These are phyloP conservation scores for Suhomyces maxii DNA, from an alignment of 1,139 yeast genomes.

Conservation along the genomic window DNA sequence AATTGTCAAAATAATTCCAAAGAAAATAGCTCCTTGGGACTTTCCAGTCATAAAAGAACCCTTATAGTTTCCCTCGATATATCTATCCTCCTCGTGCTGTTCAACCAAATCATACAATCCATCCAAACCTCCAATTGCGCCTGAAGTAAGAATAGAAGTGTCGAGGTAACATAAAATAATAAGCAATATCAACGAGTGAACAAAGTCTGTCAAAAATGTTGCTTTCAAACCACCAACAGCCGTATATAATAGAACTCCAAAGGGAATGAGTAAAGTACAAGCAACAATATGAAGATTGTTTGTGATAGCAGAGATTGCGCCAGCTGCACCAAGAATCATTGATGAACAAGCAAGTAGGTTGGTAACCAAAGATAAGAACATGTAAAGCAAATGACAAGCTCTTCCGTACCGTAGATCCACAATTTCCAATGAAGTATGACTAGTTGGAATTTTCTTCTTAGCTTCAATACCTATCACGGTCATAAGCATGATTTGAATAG, in stretches of 20 bases:
- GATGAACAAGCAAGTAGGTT: conserved; percentile 34
- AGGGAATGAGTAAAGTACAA: conserved; percentile 35
- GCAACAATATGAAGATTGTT: conserved; percentile 36
- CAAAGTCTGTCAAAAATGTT: conserved; percentile 39
- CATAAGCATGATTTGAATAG: conserved; percentile 32
- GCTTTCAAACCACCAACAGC: conserved; percentile 44
- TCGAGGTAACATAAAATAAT: conserved; percentile 28
- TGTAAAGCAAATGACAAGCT: conserved; percentile 29
- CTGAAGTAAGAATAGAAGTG: conserved; percentile 27
- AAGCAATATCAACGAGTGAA: conserved; percentile 35
- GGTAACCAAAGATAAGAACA: conserved; percentile 32
- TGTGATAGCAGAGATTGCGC: conserved; percentile 35
- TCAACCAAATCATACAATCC: conserved; percentile 26
- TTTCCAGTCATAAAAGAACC: conserved; percentile 38
- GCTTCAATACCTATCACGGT: conserved; percentile 30
- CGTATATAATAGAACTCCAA: conserved; percentile 38
- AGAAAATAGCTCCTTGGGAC: conserved; percentile 31
- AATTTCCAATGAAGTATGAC: conserved; percentile 33
- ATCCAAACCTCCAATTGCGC: conserved; percentile 30
- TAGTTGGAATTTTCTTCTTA: conserved; percentile 30
- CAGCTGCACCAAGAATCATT: conserved; percentile 40
- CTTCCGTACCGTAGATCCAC: conserved; percentile 33
- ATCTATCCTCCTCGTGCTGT: conserved; percentile 16
- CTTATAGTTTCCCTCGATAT: conserved; percentile 32
- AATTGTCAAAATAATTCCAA: conserved; percentile 29